Conservation (phyloP, 768 basidiomycete species). For the Rhizopogon salebrosus region DNA sequence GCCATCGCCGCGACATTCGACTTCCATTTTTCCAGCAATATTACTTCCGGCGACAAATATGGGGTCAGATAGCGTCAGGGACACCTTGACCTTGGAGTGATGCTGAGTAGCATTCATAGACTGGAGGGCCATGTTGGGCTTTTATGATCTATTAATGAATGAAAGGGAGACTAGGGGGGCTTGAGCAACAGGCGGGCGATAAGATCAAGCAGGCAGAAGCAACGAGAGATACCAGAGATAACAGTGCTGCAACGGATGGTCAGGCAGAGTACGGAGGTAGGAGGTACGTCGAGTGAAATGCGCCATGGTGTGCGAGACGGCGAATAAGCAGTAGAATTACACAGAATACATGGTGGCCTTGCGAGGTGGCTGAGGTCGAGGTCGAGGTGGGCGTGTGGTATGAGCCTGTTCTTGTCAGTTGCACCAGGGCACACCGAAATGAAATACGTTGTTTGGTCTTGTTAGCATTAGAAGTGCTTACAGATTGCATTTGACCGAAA, state of each 20-base stretch:
- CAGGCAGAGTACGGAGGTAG: not conserved
- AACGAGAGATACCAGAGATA: constrained; percentile 7
- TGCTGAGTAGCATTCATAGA: constrained; percentile 79
- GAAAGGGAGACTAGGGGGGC: not conserved
- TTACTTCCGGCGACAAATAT: constrained; percentile 61
- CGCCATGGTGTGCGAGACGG: constrained; percentile 10
- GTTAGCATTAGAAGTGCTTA: constrained; percentile 7
- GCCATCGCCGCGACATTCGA: constrained; percentile 71
- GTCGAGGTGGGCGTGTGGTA: too few species aligned
- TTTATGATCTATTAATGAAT: not conserved
- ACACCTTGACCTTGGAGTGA: constrained; percentile 74
- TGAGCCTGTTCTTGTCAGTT: too few species aligned
- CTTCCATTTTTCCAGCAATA: constrained; percentile 71
- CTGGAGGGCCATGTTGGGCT: constrained; percentile 23
- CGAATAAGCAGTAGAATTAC: constrained; percentile 9
- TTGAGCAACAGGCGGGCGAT: not conserved
- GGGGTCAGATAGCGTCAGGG: constrained; percentile 52
- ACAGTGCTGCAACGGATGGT: constrained; percentile 1
- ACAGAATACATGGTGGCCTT: constrained; percentile 15
- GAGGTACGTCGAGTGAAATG: not conserved
- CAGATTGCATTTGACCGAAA: not conserved
- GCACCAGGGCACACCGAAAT: not conserved
- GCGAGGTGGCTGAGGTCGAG: too few species aligned
- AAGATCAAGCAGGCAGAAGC: constrained; percentile 6
- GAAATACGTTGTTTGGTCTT: constrained; percentile 14